Base-by-base conservation (phyloP, 2,329 filamentous ascomycete species). In the Coniochaeta sp. region DNA sequence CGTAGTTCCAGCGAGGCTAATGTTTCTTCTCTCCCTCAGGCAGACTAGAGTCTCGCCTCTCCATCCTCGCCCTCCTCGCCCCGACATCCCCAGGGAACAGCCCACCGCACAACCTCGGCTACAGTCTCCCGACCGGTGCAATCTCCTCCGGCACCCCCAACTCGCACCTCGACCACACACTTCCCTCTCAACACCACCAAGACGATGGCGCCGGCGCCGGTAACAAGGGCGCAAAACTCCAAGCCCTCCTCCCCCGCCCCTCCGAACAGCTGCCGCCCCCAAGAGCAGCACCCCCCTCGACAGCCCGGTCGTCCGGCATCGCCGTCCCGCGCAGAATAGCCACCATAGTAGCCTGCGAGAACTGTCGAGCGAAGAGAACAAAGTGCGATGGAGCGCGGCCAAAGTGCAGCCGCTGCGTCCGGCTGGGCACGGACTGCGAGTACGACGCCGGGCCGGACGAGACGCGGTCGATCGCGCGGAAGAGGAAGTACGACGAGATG, bases 341-440 rank as follows among this genome's bases (percentile, higher is more conserved):
- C 5, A 49, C 47, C 10, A 35, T 32, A 18, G 47, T 49, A 6
- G 47, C 47, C 4, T 49, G 47, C 27, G 47, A 49, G 20, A 32
- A 35, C 27, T 49, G 47, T 22, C 30, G 47, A 16, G 47, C 47
- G n/a, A 49, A 49, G 47, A 49, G 47, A 18, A 49, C 47, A 33
- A 49, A 49, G 47, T 49, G 47, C 31, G 47, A 49, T n/a, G 47
- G 47, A 13, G 47, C 47, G 20, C 47, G 47, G 16, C 47, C 47
- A 26, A 35, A 49, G 18, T 49, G 47, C 47, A 49, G 47, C 18
- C 47, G 47, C 16, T 49, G 47, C 20, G 47, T 33, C 16, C 28
- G 47, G 18, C 31, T 49, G 7, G 47, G 31, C 13, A 35, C 31
- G 6, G 47, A 35, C 2, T 49, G 47, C 31, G 28, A 49, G n/a